Evolutionary conservation across 768 basidiomycete species (phyloP), one percentile per base, ranked within the genome.

Genomic region (Calocybe indica): DNA sequence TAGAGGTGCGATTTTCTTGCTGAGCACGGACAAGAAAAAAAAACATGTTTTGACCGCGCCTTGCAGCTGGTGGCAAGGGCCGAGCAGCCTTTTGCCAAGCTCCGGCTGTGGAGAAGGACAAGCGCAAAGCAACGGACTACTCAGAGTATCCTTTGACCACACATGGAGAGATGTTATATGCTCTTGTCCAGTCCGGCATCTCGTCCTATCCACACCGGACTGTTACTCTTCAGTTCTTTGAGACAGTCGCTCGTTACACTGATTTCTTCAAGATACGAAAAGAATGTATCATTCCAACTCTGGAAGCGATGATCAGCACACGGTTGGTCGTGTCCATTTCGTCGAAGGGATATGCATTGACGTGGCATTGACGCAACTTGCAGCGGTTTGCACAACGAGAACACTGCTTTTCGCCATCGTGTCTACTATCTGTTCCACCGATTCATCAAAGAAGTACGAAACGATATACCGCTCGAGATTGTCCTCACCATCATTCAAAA

Each of bases 191-290:
- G 56, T 89, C 90, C 15, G 83, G 87, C 32, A 82, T 97, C 46
- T 82, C 84, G 10, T 72, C 76, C 4, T 93, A 85, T 66, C 92
- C 91, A 5, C 87, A 94, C 66, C 82, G 83, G 30, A 75, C 83
- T 9, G 94, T 97, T 13, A 73, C 80, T 6, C 74, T 94, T 65
- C 92, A 95, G 59, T 93, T 90, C 64, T 97, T 97, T 54, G 96
- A 99, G 66, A 88, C 89, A 5, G 79, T 78, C 8, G 79, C 89
- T n/a, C 80, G 96, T 41, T 99, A 98, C 61, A 79, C 82, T 33
- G 96, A 98, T 57, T 98, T 99, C 64, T 98, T 97, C 82, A 92
- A 89, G 64, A 83, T 93, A 15, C 83, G 92, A 52, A 89, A 85
- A 56, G 88, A 91, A 48, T 90, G 84, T 56, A 89, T 97, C 45